Base-by-base conservation (phyloP, 805 yeast genomes). In the Grigorovia transvaalensis region DNA sequence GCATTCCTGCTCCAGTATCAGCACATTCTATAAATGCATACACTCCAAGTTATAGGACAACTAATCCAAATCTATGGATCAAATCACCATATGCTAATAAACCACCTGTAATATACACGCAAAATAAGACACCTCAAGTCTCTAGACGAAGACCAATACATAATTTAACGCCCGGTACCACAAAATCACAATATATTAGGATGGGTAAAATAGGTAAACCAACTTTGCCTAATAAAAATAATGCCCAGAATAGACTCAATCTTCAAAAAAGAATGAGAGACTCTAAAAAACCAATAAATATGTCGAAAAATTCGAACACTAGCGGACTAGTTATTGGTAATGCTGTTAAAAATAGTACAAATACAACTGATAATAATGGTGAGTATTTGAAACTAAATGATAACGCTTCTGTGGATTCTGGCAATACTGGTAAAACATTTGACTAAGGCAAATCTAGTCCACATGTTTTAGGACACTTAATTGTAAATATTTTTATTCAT, bases 21-120 rank as follows among this genome's bases (percentile, higher is more conserved):
- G 51, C 47, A 9, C 44, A 38, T 9, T 33, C 41, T 17, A 41
- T 45, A 13, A 47, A 47, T 47, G 41, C 52, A 12, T 54, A 46
- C 30, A 45, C 52, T 15, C 51, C 57, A 2, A 48, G 49, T 5
- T 52, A 46, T 40, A 17, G 43, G 23, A 17, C 48, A 6, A 46
- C 33, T 18, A 17, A 42, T 15, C 43, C 55, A 33, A 47, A 49
- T n/a, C 47, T 53, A 1, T 54, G 57, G 57, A 33, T 46, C 2
- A 50, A 51, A 41, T 52, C 55, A 7, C 57, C 55, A 1, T 54
- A 45, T 45, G 20, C 47, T 2, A 44, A 51, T 11, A n/a, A 44
- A 6, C 49, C 48, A 2, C 41, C 52, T 11, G 44, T 40, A 13
- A 40, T 30, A 12, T 51, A 48, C 20, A 46, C 30, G 30, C 50